phyloP scores from a whole-genome alignment of 352 stramenopile genomes.

The Pythium myriotylum region DNA sequence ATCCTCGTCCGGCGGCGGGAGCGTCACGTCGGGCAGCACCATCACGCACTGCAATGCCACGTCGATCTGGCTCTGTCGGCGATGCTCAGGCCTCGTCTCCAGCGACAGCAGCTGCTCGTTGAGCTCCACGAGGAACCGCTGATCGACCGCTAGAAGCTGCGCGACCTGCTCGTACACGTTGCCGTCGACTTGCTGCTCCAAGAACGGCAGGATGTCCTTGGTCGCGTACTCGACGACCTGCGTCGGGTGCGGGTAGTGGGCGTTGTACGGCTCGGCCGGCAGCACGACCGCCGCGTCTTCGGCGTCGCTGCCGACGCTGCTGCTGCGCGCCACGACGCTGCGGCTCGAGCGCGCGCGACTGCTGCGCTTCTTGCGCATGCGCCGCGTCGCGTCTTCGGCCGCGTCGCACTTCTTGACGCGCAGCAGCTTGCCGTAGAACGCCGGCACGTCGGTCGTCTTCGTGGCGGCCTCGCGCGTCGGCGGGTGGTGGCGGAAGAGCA shows the following conservation, averaged over 20 bases:
- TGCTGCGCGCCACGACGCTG: conserved; percentile 6
- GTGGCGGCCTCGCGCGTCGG: conserved; percentile 16
- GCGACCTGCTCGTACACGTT: conserved; percentile 56
- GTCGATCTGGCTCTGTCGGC: conserved; percentile 76
- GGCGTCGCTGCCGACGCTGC: conserved; percentile 13
- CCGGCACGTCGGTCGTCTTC: neutral
- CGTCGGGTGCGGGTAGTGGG: conserved; percentile 67
- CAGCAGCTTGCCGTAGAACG: conserved; percentile 75
- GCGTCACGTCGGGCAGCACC: conserved; percentile 78
- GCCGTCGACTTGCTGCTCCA: conserved; percentile 42
- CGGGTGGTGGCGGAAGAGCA: conserved; percentile 79
- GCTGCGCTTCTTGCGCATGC: conserved; percentile 30
- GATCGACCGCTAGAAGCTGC: conserved; percentile 64
- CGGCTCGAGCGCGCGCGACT: neutral
- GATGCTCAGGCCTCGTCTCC: conserved; percentile 55
- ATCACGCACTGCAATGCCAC: conserved; percentile 73
- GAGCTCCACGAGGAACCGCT: conserved; percentile 57
- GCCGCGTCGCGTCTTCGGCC: conserved; percentile 23
- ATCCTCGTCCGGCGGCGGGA: conserved; percentile 54
- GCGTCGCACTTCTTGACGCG: conserved; percentile 85
- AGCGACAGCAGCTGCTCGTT: conserved; percentile 68
- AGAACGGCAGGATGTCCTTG: conserved; percentile 71
- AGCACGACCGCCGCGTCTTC: conserved; percentile 24
- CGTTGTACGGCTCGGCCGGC: conserved; percentile 21
- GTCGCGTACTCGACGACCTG: conserved; percentile 78